Conservation (phyloP, 2,329 filamentous ascomycete genomes). For the Thermomyces lanuginosus region DNA sequence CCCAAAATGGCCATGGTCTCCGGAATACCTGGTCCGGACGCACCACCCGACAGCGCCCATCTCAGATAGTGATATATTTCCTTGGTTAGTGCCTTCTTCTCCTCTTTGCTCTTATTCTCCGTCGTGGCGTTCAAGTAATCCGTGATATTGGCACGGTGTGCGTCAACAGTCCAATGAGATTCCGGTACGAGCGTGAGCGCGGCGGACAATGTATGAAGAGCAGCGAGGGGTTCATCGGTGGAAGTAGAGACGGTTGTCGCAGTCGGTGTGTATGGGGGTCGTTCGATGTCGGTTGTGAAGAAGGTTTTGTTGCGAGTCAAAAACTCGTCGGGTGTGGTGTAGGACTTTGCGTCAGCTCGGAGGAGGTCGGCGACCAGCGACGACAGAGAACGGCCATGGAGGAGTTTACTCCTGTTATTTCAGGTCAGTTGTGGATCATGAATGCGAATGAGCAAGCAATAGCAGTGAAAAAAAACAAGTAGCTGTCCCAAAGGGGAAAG, state of each 20-base stretch:
- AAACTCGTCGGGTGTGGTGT: conserved; percentile 40
- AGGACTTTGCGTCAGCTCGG: conserved; percentile 40
- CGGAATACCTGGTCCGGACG: conserved; percentile 37
- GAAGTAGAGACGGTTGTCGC: conserved; percentile 6
- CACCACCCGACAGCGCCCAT: conserved; percentile 38
- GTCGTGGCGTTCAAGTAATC: conserved; percentile 17
- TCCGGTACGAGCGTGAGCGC: conserved; percentile 27
- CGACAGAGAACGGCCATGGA: too few relatives aligned
- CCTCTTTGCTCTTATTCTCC: conserved; percentile 8
- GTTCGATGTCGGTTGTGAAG: conserved; percentile 29
- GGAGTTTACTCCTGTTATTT: too few relatives aligned
- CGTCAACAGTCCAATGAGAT: conserved; percentile 24
- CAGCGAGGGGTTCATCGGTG: conserved; percentile 13
- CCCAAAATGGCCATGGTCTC: conserved; percentile 41
- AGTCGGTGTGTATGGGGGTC: conserved; percentile 11
- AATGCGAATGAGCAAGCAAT: too few relatives aligned
- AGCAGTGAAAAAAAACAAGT: too few relatives aligned
- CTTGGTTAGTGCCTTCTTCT: conserved; percentile 25
- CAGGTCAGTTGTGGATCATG: too few relatives aligned
- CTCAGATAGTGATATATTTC: conserved; percentile 40
- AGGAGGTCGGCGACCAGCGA: too few relatives aligned
- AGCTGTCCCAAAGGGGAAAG: too few relatives aligned
- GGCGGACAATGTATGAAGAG: conserved; percentile 29
- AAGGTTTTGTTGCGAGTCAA: conserved; percentile 41
- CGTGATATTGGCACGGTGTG: conserved; percentile 24